Base-by-base conservation (phyloP, 2,329 filamentous ascomycete species). In the Aspergillus arachidicola region DNA sequence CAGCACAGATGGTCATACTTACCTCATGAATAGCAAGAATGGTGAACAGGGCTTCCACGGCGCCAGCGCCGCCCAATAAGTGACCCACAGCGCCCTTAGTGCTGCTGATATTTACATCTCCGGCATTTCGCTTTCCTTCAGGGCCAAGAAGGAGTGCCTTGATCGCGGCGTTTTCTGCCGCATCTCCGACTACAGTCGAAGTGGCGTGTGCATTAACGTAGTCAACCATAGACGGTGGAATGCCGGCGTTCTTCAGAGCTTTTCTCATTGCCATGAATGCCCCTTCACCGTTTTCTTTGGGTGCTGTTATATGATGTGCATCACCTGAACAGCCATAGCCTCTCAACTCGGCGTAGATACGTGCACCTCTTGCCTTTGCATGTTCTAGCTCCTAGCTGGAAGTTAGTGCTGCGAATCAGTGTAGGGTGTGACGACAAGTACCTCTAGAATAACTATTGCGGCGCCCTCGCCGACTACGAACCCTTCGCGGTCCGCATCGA, bases 121-220 rank as follows among this genome's bases (percentile, higher is more conserved):
- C 80, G 46, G 91, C 85, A 2, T 80, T 81, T 1, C 78, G 70
- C 60, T 89, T 85, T 0, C 92, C 93, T 21, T 91, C 86, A 26
- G 89, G 85, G 0, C 91, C 91, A 11, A 93, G 81, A 80, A 98
- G 88, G 45, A 99, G 78, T 0, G 86, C 80, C 65, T 88, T 89
- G 69, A 98, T 94, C 0, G 95, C 95, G 9, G 83, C 81, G 57
- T 94, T 94, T 79, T 99, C 95, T 1, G 95, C 94, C 26, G 87
- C 85, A 79, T 99, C 95, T 0, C 95, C 95, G 2, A 98, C 84
- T 7, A 84, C 78, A 0, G 94, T 99, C 26, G 91, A 92, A 1
- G 95, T 99, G 0, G 94, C 95, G 75, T 99, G 95, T 1, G 95
- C 95, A 73, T 98, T 99, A 74, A 99, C 86, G 76, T 99, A 99